Conservation (phyloP, 768 basidiomycete genomes). For the Collybia mongolica region DNA sequence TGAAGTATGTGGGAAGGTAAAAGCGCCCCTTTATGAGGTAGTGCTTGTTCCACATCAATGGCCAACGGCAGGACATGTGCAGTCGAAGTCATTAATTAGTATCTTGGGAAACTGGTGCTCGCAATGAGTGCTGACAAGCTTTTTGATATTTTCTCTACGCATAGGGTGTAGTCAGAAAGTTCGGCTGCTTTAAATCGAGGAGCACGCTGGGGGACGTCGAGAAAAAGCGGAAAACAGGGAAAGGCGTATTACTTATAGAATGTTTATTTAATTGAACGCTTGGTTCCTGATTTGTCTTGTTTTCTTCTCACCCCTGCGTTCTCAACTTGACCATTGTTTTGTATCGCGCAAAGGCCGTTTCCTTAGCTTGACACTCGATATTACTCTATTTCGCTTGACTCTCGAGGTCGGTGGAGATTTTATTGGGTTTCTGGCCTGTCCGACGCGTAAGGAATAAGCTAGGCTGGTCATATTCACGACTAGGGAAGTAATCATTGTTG, state of each 20-base stretch:
- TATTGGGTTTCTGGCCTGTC: neutral
- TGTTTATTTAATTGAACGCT: neutral
- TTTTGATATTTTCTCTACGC: no score
- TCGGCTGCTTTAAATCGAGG: no score
- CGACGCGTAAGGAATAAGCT: neutral
- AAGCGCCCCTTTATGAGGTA: no score
- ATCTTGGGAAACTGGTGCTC: no score
- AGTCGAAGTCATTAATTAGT: no score
- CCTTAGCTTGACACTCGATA: no score
- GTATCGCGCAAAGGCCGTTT: neutral
- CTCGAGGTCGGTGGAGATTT: neutral
- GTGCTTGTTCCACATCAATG: no score
- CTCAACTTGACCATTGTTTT: neutral
- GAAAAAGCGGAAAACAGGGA: neutral
- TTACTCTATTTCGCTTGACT: neutral
- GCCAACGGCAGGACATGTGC: no score
- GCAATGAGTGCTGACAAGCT: no score
- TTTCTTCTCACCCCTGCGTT: constrained; percentile 4
- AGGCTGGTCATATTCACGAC: neutral
- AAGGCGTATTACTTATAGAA: neutral
- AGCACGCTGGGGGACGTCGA: no score
- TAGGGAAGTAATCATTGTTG: neutral
- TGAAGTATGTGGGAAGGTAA: no score
- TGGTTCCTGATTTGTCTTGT: constrained; percentile 2
- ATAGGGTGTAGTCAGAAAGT: no score